A percentile compares a stretch with the other conserved stretches of the same genome.
Conservation (phyloP, 192 early-diverging fungal species). For the Anaeromyces robustus region DNA sequence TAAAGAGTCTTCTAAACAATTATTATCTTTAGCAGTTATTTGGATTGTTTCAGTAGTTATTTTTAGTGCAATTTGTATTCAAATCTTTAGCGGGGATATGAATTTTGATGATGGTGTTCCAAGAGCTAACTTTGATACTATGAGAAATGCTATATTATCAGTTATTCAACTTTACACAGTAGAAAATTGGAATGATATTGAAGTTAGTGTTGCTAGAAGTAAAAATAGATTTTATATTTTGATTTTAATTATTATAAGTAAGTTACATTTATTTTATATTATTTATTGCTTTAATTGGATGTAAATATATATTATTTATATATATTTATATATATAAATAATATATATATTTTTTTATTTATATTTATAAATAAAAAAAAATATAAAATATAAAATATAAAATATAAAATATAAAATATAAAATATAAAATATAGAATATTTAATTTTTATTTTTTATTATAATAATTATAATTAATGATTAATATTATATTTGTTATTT, state of each 20-base stretch:
- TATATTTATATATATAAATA: too few relatives aligned
- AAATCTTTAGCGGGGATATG: background rate
- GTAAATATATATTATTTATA: too few relatives aligned
- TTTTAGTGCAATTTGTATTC: background rate
- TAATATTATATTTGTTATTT: too few relatives aligned
- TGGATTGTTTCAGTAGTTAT: background rate
- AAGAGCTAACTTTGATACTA: background rate
- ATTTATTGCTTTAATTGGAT: too few relatives aligned
- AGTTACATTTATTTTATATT: too few relatives aligned
- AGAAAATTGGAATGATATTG: background rate
- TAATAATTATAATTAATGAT: too few relatives aligned
- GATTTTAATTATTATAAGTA: background rate
- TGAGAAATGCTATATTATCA: background rate
- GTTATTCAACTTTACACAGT: background rate
- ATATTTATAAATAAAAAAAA: too few relatives aligned
- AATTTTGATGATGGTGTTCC: background rate
- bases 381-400: too few relatives aligned
- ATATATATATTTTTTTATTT: too few relatives aligned
- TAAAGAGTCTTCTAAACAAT: background rate
- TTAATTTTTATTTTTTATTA: too few relatives aligned
- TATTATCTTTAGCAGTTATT: background rate
- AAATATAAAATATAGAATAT: too few relatives aligned
- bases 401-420: too few relatives aligned
- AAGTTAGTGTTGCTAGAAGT: background rate
- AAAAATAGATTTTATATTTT: background rate